A percentile compares a stretch with the other conserved stretches of the same genome.
These are phyloP conservation scores for Globisporangium spiculum DNA, from an alignment of 352 stramenopile genomes.

Conservation along the genomic window DNA sequence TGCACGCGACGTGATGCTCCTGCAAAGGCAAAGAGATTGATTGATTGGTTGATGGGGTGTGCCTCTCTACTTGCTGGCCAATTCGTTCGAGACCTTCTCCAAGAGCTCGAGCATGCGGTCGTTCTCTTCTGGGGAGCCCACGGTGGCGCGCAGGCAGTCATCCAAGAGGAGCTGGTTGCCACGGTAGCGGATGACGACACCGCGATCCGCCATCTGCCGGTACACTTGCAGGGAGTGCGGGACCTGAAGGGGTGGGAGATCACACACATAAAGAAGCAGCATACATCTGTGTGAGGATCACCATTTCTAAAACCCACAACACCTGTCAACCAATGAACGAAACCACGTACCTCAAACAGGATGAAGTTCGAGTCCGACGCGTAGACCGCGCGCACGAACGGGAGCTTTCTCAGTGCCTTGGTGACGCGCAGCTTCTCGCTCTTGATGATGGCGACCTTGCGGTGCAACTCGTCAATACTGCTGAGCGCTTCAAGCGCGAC, in stretches of 20 bases:
- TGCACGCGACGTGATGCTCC: not conserved
- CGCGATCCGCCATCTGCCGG: slow-evolving; percentile 89
- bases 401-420: slow-evolving; percentile 79
- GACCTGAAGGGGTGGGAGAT: slow-evolving; percentile 34
- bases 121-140: slow-evolving; percentile 94
- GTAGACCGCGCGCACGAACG: slow-evolving; percentile 93
- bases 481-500: slow-evolving; percentile 65
- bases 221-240: slow-evolving; percentile 92
- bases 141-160: slow-evolving; percentile 94
- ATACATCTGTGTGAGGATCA: not conserved
- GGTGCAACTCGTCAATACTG: slow-evolving; percentile 48
- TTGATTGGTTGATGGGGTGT: not conserved
- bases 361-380: slow-evolving; percentile 98
- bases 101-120: slow-evolving; percentile 90
- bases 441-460: slow-evolving; percentile 74
- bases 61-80: slow-evolving; percentile 14
- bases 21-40: not conserved
- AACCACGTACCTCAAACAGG: slow-evolving; percentile 86
- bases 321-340: not conserved
- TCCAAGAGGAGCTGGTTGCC: slow-evolving; percentile 95
- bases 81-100: slow-evolving; percentile 54
- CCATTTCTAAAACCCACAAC: not conserved
- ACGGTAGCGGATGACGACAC: slow-evolving; percentile 96
- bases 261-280: slow-evolving; percentile 3
- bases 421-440: slow-evolving; percentile 83